phyloP scores from a whole-genome alignment of 2,329 filamentous ascomycete species.

The Claviceps sp. region DNA sequence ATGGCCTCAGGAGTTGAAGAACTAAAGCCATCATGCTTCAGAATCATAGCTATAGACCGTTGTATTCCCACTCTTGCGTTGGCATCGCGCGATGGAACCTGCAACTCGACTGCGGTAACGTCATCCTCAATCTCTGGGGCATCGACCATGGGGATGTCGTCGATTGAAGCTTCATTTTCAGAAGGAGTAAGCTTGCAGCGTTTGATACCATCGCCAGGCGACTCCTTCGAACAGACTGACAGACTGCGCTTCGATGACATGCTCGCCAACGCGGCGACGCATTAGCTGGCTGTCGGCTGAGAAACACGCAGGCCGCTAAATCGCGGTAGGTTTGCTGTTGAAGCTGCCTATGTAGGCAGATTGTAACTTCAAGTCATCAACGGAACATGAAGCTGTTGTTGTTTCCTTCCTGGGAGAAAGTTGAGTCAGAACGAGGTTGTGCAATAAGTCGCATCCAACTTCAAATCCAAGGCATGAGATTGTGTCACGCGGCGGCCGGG shows the following conservation, averaged over 20 bases:
- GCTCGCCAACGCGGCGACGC: not conserved
- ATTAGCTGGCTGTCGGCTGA: not conserved
- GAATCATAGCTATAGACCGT: slow-evolving; percentile 40
- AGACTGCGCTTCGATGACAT: slow-evolving; percentile 25
- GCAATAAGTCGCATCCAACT: too few relatives aligned
- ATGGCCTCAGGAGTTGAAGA: slow-evolving; percentile 41
- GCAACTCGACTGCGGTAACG: slow-evolving; percentile 9
- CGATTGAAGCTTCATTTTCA: not conserved
- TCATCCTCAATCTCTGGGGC: slow-evolving; percentile 7
- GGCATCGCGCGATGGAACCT: slow-evolving; percentile 17
- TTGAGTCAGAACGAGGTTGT: not conserved
- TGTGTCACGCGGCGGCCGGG: not conserved
- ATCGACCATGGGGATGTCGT: not conserved
- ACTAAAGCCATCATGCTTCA: slow-evolving; percentile 46
- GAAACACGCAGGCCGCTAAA: not conserved
- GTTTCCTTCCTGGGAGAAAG: not conserved
- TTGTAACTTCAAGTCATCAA: not conserved
- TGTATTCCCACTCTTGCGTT: slow-evolving; percentile 28
- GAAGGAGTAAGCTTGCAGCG: slow-evolving; percentile 9
- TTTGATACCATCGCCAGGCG: slow-evolving; percentile 17
- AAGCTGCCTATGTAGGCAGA: not conserved
- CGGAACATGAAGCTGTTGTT: not conserved
- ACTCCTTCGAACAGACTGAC: slow-evolving; percentile 15
- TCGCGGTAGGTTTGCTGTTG: not conserved
- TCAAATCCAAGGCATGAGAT: not conserved